These are phyloP conservation scores for Pleurotus tuber-regium DNA, from an alignment of 768 basidiomycete genomes.

Conservation along the genomic window DNA sequence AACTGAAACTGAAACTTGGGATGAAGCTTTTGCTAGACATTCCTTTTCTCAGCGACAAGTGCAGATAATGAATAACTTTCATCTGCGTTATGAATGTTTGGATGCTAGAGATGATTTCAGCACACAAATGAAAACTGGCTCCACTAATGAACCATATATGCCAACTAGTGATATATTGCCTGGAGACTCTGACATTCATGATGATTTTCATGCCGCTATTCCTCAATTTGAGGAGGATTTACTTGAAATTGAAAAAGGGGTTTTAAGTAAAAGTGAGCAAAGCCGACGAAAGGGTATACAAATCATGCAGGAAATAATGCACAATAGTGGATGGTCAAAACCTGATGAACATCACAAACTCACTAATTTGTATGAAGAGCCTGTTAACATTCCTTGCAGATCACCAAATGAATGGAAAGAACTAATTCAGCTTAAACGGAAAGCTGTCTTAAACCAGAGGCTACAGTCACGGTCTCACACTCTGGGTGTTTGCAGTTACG, in stretches of 20 bases:
- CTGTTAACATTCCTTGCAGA: not conserved
- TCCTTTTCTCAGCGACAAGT: slow-evolving; percentile 10
- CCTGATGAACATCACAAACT: not conserved
- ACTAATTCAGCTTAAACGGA: slow-evolving; percentile 8
- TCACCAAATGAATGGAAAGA: not conserved
- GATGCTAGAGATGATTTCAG: slow-evolving; percentile 24
- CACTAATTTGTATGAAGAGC: not conserved
- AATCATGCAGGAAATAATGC: slow-evolving; percentile 1
- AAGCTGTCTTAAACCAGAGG: not conserved
- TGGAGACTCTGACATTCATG: not conserved
- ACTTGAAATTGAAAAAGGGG: not conserved
- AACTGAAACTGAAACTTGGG: slow-evolving; percentile 15
- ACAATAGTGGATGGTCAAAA: not conserved
- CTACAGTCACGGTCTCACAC: not conserved
- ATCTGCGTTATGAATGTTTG: slow-evolving; percentile 27
- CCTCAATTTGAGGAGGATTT: not conserved
- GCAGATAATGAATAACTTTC: slow-evolving; percentile 21
- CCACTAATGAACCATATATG: not conserved
- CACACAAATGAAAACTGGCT: slow-evolving; percentile 15
- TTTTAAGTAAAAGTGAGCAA: not conserved
- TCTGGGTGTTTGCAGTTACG: not conserved
- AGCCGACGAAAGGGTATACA: not conserved
- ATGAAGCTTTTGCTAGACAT: slow-evolving; percentile 17
- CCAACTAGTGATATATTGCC: not conserved
- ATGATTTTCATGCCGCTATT: not conserved